phyloP scores from a whole-genome alignment of 2,329 filamentous ascomycete species.

The Tolypocladium album region DNA sequence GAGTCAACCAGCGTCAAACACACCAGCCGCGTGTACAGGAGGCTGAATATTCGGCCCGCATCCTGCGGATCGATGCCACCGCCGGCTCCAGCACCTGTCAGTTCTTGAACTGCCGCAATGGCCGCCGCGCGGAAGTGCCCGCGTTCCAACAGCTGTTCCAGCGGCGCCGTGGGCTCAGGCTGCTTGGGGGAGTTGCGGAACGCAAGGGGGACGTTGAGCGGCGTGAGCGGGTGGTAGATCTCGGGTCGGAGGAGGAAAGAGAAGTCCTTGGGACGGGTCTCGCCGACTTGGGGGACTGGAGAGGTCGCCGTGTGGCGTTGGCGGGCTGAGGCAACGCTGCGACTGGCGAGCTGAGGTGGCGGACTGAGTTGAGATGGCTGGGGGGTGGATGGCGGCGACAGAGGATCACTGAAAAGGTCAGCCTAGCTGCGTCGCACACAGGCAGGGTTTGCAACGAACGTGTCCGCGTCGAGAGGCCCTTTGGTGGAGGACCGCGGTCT shows the following conservation, averaged over 20 bases:
- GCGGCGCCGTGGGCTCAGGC: slow-evolving; percentile 50
- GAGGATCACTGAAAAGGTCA: neutral
- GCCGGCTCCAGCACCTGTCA: slow-evolving; percentile 39
- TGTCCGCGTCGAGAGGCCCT: slow-evolving; percentile 5
- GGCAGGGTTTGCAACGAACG: slow-evolving; percentile 1
- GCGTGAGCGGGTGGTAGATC: slow-evolving; percentile 72
- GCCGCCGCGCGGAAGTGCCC: slow-evolving; percentile 78
- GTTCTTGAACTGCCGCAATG: slow-evolving; percentile 50
- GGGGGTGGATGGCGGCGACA: slow-evolving; percentile 4
- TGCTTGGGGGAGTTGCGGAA: slow-evolving; percentile 61
- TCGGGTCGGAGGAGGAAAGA: slow-evolving; percentile 69
- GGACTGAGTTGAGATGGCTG: slow-evolving; percentile 3
- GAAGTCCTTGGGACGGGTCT: slow-evolving; percentile 51
- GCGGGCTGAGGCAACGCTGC: slow-evolving; percentile 3
- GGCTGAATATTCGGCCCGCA: slow-evolving; percentile 55
- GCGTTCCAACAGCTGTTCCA: slow-evolving; percentile 55
- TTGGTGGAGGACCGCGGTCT: slow-evolving; percentile 6
- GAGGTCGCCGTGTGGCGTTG: slow-evolving; percentile 18
- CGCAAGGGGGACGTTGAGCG: slow-evolving; percentile 45
- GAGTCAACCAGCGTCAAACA: slow-evolving; percentile 73
- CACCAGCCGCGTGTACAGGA: slow-evolving; percentile 72
- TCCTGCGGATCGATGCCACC: slow-evolving; percentile 41
- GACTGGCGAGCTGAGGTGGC: neutral
- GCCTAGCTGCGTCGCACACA: neutral
- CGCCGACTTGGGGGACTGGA: slow-evolving; percentile 5